Conservation (phyloP, 1,284 basidiomycete species). For the Microbotryomycetes sp. region DNA sequence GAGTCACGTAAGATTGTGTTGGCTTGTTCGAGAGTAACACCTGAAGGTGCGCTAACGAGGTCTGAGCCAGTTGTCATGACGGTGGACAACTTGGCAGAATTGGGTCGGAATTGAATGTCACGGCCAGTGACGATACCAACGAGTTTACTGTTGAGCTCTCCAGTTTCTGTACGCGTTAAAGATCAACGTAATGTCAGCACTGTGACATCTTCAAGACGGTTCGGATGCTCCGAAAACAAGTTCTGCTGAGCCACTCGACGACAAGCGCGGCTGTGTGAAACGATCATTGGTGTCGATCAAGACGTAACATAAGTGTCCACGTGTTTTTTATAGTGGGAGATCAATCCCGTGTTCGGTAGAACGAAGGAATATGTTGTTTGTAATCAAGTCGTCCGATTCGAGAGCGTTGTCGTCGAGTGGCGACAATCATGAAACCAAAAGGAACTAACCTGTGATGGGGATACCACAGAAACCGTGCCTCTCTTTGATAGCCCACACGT, state of each 20-base stretch:
- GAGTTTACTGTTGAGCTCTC: constrained; percentile 79
- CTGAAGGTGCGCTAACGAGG: constrained; percentile 73
- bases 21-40: constrained; percentile 83
- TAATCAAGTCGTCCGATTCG: constrained; percentile 11
- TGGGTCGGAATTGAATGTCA: constrained; percentile 87
- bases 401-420: background rate
- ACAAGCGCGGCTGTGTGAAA: constrained; percentile 41
- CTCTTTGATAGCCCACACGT: constrained; percentile 90
- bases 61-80: constrained; percentile 74
- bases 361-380: constrained; percentile 39
- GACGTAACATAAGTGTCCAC: constrained; percentile 36
- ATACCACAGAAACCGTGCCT: constrained; percentile 93
- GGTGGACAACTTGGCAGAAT: constrained; percentile 61
- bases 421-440: constrained; percentile 6
- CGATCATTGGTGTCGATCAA: constrained; percentile 37
- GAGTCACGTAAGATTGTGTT: constrained; percentile 92
- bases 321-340: constrained; percentile 33
- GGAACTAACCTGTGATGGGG: constrained; percentile 81
- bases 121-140: constrained; percentile 95
- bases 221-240: constrained; percentile 3
- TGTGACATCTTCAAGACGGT: constrained; percentile 21
- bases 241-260: constrained; percentile 12
- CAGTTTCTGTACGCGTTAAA: constrained; percentile 58
- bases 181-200: constrained; percentile 1
- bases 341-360: constrained; percentile 39